Evolutionary conservation across 192 early-diverging fungal species (phyloP).

Genomic region (Gonapodya prolifera): DNA sequence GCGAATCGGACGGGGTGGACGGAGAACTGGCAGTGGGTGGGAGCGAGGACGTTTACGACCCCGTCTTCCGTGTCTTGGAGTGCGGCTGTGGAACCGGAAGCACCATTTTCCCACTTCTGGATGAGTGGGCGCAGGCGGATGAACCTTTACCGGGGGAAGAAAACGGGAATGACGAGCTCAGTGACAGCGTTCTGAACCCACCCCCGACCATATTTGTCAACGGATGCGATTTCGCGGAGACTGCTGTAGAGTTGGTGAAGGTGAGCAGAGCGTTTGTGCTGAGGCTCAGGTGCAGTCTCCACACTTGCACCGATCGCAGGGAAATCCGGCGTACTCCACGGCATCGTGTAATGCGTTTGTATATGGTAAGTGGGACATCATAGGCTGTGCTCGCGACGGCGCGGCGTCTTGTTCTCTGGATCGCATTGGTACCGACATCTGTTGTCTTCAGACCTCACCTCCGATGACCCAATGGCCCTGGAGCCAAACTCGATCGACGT

Average conservation of each 20-base stretch:
- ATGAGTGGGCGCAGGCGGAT: slow-evolving; percentile 31
- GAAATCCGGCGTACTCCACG: slow-evolving; percentile 44
- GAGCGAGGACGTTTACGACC: background rate
- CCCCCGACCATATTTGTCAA: slow-evolving; percentile 67
- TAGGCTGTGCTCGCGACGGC: background rate
- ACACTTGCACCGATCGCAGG: slow-evolving; percentile 16
- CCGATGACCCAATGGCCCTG: slow-evolving; percentile 53
- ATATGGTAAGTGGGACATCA: slow-evolving; percentile 38
- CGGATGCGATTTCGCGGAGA: slow-evolving; percentile 81
- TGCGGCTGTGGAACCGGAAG: slow-evolving; percentile 97
- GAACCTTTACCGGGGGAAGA: slow-evolving; percentile 5
- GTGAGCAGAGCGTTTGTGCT: slow-evolving; percentile 9
- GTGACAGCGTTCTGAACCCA: background rate
- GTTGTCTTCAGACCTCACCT: slow-evolving; percentile 64
- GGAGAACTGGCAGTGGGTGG: background rate
- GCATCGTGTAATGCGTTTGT: slow-evolving; percentile 77
- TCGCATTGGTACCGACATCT: background rate
- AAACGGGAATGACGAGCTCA: background rate
- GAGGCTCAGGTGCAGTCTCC: slow-evolving; percentile 4
- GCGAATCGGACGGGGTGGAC: background rate
- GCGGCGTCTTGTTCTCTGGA: background rate
- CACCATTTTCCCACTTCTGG: slow-evolving; percentile 84
- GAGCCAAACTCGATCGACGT: slow-evolving; percentile 78
- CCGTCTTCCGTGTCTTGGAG: slow-evolving; percentile 57
- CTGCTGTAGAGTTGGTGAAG: slow-evolving; percentile 88